phyloP scores from a whole-genome alignment of 352 stramenopile species.

The Phytophthora chlamydospora region DNA sequence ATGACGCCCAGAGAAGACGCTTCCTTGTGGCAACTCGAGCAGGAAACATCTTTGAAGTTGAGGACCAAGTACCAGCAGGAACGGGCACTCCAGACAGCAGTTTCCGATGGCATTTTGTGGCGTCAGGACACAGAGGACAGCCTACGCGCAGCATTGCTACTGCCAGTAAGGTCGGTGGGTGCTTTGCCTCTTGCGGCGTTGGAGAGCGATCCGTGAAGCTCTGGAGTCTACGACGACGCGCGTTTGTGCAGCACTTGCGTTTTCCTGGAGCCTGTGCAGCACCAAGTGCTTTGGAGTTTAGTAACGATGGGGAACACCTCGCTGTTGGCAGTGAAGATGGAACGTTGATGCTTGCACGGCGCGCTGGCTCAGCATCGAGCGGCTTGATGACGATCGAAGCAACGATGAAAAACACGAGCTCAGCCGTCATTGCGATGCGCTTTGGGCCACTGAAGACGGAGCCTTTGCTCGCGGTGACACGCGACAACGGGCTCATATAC shows the following conservation, averaged over 20 bases:
- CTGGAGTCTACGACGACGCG: conserved; percentile 63
- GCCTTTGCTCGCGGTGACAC: conserved; percentile 48
- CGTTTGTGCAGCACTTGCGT: conserved; percentile 33
- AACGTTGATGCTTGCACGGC: conserved; percentile 48
- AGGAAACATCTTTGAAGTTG: conserved; percentile 62
- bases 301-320: conserved; percentile 50
- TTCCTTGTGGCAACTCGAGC: conserved; percentile 68
- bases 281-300: conserved; percentile 45
- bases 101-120: conserved; percentile 42
- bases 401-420: conserved; percentile 72
- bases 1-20: conserved; percentile 50
- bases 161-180: conserved; percentile 36
- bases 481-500: conserved; percentile 74
- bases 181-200: conserved; percentile 58
- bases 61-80: conserved; percentile 27
- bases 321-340: conserved; percentile 66
- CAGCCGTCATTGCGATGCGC: conserved; percentile 43
- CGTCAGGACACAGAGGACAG: conserved; percentile 50
- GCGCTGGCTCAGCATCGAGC: conserved; percentile 22
- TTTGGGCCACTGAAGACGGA: conserved; percentile 45
- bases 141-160: conserved; percentile 33
- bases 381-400: conserved; percentile 38
- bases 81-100: neutral
- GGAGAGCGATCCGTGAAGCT: conserved; percentile 49
- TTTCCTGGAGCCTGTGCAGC: conserved; percentile 20